Conservation (phyloP, 2,329 filamentous ascomycete genomes). For the Alternaria gansuensis region DNA sequence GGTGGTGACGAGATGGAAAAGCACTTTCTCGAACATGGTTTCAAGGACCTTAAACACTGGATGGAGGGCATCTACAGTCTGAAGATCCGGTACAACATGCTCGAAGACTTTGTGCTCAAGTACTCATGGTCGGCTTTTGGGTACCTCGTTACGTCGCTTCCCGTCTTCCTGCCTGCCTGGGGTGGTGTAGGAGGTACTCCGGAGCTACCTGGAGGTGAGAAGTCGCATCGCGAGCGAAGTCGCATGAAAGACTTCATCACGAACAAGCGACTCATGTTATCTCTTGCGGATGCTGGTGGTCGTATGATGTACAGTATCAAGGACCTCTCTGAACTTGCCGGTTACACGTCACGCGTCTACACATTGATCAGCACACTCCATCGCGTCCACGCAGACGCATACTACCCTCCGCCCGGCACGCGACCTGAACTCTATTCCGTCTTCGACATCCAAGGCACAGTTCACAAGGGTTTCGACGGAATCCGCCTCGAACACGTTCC, state of each 20-base stretch:
- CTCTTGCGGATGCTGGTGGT: conserved; percentile 92
- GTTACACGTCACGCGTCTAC: conserved; percentile 95
- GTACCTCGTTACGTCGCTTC: conserved; percentile 90
- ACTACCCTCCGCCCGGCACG: conserved; percentile 72
- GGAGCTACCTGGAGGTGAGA: conserved; percentile 65
- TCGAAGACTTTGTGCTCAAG: conserved; percentile 97
- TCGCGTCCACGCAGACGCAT: conserved; percentile 89
- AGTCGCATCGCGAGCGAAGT: conserved; percentile 73
- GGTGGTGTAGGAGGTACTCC: conserved; percentile 79
- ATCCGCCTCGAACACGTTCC: conserved; percentile 93
- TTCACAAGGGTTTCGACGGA: conserved; percentile 93
- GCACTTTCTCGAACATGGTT: conserved; percentile 88
- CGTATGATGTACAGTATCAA: conserved; percentile 99
- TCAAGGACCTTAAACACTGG: conserved; percentile 91
- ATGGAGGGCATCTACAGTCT: conserved; percentile 99
- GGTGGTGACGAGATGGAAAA: conserved; percentile 95
- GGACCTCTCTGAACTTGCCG: conserved; percentile 92
- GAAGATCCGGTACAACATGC: conserved; percentile 97
- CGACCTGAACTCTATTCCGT: conserved; percentile 86
- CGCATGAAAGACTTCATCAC: conserved; percentile 99
- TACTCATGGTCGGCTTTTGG: conserved; percentile 99
- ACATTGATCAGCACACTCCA: conserved; percentile 94
- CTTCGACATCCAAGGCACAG: conserved; percentile 90
- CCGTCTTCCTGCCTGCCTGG: conserved; percentile 94
- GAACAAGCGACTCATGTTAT: conserved; percentile 98